These are phyloP conservation scores for Aspergillus glaucus DNA, from an alignment of 2,329 filamentous ascomycete species.

Conservation along the genomic window DNA sequence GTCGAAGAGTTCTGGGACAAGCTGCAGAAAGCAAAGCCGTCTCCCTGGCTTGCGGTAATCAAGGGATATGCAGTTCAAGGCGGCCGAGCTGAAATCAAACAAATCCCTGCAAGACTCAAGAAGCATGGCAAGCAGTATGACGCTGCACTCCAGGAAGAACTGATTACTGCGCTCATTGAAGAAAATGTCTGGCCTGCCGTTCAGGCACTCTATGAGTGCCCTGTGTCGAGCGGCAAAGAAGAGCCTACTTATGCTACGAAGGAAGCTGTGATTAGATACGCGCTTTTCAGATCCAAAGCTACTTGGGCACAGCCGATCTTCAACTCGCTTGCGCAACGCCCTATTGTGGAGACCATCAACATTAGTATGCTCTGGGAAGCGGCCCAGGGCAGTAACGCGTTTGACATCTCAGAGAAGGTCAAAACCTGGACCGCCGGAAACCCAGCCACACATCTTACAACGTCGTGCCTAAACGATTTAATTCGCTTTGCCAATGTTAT, in stretches of 20 bases:
- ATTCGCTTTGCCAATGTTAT: constrained; percentile 66
- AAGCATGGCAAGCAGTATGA: constrained; percentile 46
- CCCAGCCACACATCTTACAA: constrained; percentile 52
- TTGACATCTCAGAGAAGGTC: constrained; percentile 69
- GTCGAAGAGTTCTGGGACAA: constrained; percentile 37
- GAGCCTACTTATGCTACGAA: constrained; percentile 44
- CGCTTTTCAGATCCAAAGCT: constrained; percentile 52
- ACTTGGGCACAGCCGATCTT: constrained; percentile 60
- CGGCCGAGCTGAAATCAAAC: constrained; percentile 54
- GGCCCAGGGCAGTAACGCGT: constrained; percentile 62
- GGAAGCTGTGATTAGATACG: constrained; percentile 54
- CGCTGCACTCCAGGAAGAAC: constrained; percentile 37
- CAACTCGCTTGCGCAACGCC: constrained; percentile 36
- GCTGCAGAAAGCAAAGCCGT: constrained; percentile 22
- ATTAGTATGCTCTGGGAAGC: constrained; percentile 70
- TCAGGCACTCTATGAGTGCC: constrained; percentile 61
- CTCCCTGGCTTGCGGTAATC: constrained; percentile 48
- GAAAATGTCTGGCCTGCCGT: constrained; percentile 54
- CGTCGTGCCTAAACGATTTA: constrained; percentile 68
- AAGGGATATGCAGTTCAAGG: constrained; percentile 56
- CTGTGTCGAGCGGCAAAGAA: constrained; percentile 37
- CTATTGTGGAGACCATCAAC: constrained; percentile 60
- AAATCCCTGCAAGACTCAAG: constrained; percentile 49
- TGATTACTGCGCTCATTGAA: constrained; percentile 59
- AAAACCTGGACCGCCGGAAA: constrained; percentile 53